Percentiles rank a stretch among this genome's conserved stretches.
These are phyloP conservation scores for Pyricularia grisea DNA, from an alignment of 2,329 filamentous ascomycete genomes.

Conservation along the genomic window DNA sequence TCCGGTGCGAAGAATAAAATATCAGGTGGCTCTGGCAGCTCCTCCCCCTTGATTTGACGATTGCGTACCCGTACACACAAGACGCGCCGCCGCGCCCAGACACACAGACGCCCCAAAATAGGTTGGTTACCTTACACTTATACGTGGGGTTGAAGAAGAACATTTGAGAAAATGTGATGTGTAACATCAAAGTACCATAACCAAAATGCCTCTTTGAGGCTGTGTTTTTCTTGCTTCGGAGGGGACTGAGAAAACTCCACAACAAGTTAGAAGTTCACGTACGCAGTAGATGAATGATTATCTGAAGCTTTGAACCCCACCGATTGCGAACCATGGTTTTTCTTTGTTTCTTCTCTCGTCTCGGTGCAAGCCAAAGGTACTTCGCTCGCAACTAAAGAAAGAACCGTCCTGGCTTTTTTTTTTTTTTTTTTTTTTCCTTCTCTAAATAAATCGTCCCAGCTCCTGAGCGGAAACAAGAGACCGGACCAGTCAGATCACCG, in stretches of 20 bases:
- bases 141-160: not conserved
- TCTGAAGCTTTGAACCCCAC: not conserved
- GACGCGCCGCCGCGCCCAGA: no score
- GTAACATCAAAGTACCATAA: not conserved
- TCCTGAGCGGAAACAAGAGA: not conserved
- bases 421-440: no score
- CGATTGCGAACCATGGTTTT: not conserved
- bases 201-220: not conserved
- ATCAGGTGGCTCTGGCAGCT: not conserved
- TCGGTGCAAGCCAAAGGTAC: not conserved
- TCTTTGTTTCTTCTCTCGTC: not conserved
- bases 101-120: no score
- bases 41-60: not conserved
- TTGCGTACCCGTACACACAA: not conserved
- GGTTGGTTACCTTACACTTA: not conserved
- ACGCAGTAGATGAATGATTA: not conserved
- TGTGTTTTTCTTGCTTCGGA: not conserved
- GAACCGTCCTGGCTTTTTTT: not conserved
- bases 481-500: not conserved
- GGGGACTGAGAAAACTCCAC: not conserved
- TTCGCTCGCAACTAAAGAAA: not conserved
- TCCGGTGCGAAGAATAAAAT: not conserved
- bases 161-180: not conserved
- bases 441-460: not conserved
- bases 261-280: not conserved